Conservation (phyloP, 306 rosid genomes). For the Ochetophila trinervis region DNA sequence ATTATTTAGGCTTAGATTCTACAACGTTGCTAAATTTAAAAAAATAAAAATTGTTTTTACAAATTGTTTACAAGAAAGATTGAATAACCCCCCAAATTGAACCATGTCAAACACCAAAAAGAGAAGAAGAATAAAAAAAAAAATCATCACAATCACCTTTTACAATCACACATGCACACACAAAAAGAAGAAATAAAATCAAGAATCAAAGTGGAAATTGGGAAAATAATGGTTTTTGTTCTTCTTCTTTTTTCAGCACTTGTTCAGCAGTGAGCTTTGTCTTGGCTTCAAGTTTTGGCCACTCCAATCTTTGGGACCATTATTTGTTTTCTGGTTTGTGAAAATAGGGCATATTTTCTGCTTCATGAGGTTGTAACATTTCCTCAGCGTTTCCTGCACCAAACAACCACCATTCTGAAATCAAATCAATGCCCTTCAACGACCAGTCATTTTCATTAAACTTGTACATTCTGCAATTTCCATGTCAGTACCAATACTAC, state of each 20-base stretch:
- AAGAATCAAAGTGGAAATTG: too few relatives aligned
- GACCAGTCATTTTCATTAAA: not conserved
- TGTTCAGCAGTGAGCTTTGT: not conserved
- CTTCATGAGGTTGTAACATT: constrained; percentile 37
- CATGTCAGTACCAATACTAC: not conserved
- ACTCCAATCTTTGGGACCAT: constrained; percentile 11
- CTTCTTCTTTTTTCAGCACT: too few relatives aligned
- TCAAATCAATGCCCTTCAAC: not conserved
- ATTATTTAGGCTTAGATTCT: too few relatives aligned
- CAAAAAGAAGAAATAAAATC: too few relatives aligned
- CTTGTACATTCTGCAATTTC: not conserved
- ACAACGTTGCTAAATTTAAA: too few relatives aligned
- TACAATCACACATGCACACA: too few relatives aligned
- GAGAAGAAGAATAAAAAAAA: too few relatives aligned
- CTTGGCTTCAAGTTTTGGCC: constrained; percentile 19
- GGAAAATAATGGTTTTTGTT: not conserved
- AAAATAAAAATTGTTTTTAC: too few relatives aligned
- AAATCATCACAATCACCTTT: too few relatives aligned
- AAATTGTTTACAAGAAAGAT: too few relatives aligned
- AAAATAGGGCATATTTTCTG: constrained; percentile 18
- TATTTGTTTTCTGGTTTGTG: constrained; percentile 7
- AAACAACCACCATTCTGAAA: not conserved
- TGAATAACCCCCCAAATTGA: too few relatives aligned
- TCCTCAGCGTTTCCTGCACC: constrained; percentile 36
- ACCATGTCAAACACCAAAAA: too few relatives aligned